These are phyloP conservation scores for Pseudonitzschia multistriata DNA, from an alignment of 108 stramenopile genomes.

Conservation along the genomic window DNA sequence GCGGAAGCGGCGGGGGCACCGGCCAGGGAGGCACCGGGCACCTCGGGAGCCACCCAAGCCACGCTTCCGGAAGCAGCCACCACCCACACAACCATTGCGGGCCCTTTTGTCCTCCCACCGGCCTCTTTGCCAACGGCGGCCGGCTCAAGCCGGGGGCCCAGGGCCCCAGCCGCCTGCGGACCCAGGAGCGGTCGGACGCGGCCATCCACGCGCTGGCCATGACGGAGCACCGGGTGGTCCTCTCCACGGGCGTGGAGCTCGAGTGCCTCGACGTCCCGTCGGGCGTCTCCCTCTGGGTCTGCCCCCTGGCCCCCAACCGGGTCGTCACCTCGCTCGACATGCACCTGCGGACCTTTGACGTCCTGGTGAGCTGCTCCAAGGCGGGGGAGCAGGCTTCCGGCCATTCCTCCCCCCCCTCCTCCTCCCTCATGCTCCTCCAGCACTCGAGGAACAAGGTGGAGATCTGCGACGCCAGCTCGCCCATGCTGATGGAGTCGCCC, in stretches of 20 bases:
- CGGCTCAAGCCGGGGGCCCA: neutral
- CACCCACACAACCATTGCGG: neutral
- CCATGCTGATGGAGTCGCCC: conserved; percentile 28
- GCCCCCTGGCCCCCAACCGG: conserved; percentile 28
- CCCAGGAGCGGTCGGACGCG: conserved; percentile 7
- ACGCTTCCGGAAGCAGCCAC: too few relatives aligned
- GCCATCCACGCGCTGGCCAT: conserved; percentile 37
- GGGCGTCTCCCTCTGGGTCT: conserved; percentile 33
- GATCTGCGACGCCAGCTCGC: conserved; percentile 44
- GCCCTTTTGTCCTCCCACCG: neutral
- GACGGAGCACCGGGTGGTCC: conserved; percentile 32
- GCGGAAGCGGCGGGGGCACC: neutral
- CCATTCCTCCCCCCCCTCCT: neutral
- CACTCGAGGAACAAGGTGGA: conserved; percentile 41
- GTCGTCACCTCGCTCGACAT: conserved; percentile 38
- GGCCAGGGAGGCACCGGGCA: neutral
- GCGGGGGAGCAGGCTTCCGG: neutral
- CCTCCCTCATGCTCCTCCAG: conserved; percentile 36
- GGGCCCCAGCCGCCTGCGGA: conserved; percentile 2
- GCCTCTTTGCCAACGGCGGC: neutral
- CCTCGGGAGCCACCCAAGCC: too few relatives aligned
- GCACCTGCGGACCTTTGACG: conserved; percentile 34
- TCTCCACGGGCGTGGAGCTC: conserved; percentile 30
- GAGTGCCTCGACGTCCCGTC: conserved; percentile 43
- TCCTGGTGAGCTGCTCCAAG: conserved; percentile 32